These are phyloP conservation scores for Oryza meyeriana DNA, from an alignment of 176 grass and related monocot genomes.

Conservation along the genomic window DNA sequence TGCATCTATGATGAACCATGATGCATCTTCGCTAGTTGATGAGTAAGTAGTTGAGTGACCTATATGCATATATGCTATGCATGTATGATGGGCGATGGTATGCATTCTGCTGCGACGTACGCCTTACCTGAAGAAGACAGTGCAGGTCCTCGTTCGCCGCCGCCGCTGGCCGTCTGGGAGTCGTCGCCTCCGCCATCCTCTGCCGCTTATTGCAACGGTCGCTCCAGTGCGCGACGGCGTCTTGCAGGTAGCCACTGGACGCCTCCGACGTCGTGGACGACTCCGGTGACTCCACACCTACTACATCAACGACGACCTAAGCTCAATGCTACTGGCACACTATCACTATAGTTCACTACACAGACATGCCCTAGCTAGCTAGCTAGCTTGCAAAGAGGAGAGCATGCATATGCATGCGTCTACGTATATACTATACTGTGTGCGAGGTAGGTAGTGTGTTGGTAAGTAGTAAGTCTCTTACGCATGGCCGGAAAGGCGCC, in stretches of 20 bases:
- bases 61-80: not conserved
- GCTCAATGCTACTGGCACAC: not conserved
- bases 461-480: slow-evolving; percentile 9
- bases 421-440: not conserved
- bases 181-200: slow-evolving; percentile 13
- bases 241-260: slow-evolving; percentile 56
- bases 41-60: not conserved
- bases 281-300: slow-evolving; percentile 54
- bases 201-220: slow-evolving; percentile 47
- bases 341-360: not conserved
- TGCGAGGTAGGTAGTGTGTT: not conserved
- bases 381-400: not conserved
- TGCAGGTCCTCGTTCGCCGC: slow-evolving; percentile 47
- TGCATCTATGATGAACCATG: not conserved
- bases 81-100: not conserved
- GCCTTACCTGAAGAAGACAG: slow-evolving; percentile 56
- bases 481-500: slow-evolving; percentile 21
- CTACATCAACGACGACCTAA: slow-evolving; percentile 5
- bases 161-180: slow-evolving; percentile 15
- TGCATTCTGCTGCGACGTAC: not conserved
- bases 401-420: not conserved
- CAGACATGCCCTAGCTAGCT: slow-evolving; percentile 5
- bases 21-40: not conserved
- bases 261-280: slow-evolving; percentile 65
- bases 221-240: slow-evolving; percentile 44